phyloP scores from a whole-genome alignment of 805 yeast genomes.

The Metschnikowia hibisci region DNA sequence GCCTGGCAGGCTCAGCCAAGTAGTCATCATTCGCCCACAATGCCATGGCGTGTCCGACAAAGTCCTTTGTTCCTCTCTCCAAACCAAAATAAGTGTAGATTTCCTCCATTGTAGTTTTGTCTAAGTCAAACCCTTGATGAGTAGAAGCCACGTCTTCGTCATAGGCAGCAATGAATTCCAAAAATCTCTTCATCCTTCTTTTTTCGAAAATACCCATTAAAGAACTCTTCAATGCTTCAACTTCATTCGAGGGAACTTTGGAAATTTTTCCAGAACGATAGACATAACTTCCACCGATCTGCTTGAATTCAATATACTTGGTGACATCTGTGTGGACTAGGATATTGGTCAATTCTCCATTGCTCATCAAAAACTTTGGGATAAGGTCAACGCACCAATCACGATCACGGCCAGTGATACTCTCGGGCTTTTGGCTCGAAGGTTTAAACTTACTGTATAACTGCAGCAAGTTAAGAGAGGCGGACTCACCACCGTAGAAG shows the following conservation, averaged over 20 bases:
- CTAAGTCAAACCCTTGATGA: conserved; percentile 82
- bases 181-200: conserved; percentile 86
- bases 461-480: conserved; percentile 71
- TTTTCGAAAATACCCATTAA: conserved; percentile 96
- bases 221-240: conserved; percentile 87
- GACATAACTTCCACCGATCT: conserved; percentile 92
- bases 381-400: conserved; percentile 98
- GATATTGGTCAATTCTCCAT: conserved; percentile 94
- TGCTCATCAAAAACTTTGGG: conserved; percentile 96
- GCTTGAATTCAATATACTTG: conserved; percentile 92
- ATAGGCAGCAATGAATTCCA: conserved; percentile 82
- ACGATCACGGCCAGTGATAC: conserved; percentile 79
- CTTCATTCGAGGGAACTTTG: conserved; percentile 89
- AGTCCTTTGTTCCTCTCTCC: conserved; percentile 90
- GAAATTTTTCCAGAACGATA: conserved; percentile 87
- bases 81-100: conserved; percentile 85
- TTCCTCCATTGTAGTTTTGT: conserved; percentile 85
- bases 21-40: conserved; percentile 89
- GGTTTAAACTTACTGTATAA: conserved; percentile 84
- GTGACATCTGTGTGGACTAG: conserved; percentile 95
- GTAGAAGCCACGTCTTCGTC: conserved; percentile 75
- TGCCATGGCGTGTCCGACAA: conserved; percentile 98
- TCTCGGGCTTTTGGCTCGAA: conserved; percentile 57
- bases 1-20: conserved; percentile 83
- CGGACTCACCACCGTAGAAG: conserved; percentile 92